These are phyloP conservation scores for Globisporangium uncinulatum DNA, from an alignment of 352 stramenopile species.

Conservation along the genomic window DNA sequence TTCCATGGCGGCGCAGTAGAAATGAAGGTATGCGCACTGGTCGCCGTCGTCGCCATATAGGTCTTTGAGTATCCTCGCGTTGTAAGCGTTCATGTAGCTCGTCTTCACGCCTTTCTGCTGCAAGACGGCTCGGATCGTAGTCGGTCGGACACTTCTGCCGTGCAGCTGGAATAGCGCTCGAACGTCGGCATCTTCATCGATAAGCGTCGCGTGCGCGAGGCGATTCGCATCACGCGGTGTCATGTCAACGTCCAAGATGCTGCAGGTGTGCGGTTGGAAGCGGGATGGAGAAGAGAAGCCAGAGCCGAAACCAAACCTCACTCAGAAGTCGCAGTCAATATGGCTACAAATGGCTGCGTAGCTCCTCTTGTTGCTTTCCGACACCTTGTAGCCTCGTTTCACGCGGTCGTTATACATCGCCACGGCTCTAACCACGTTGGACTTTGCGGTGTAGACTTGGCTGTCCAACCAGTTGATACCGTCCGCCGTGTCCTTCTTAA, in stretches of 20 bases:
- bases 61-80: neutral
- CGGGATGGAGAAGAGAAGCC: neutral
- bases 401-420: neutral
- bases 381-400: neutral
- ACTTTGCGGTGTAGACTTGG: too few species aligned
- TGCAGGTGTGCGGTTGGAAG: neutral
- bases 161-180: neutral
- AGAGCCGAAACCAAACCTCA: neutral
- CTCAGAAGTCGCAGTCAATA: neutral
- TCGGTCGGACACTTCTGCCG: neutral
- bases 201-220: neutral
- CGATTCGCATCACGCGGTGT: neutral
- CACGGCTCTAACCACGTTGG: too few species aligned
- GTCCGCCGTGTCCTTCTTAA: too few species aligned
- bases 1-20: too few species aligned
- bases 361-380: neutral
- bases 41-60: neutral
- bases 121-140: neutral
- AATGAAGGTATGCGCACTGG: too few species aligned
- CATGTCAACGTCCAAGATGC: neutral
- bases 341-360: neutral
- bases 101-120: neutral
- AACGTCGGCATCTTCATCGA: neutral
- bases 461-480: too few species aligned
- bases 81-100: neutral